A percentile compares a stretch with the other conserved stretches of the same genome.
These are phyloP conservation scores for Pythium aphanidermatum DNA, from an alignment of 352 stramenopile genomes.

Conservation along the genomic window DNA sequence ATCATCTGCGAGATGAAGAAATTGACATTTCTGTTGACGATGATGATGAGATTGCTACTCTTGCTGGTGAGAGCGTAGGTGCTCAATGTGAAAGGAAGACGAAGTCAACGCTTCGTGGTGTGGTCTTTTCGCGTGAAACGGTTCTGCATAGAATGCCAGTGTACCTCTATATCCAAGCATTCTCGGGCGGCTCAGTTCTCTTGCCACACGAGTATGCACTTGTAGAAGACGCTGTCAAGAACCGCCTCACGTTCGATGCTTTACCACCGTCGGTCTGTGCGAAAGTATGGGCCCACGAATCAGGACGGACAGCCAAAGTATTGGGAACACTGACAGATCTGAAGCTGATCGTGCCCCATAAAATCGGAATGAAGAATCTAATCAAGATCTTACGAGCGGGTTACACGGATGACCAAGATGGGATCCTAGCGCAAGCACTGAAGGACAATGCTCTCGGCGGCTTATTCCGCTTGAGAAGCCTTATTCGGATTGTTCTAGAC, in stretches of 20 bases:
- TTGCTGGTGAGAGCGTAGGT: background rate
- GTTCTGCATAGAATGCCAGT: constrained; percentile 76
- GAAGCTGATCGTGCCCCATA: constrained; percentile 61
- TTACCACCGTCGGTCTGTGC: constrained; percentile 36
- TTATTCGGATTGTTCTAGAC: constrained; percentile 45
- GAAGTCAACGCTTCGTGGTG: constrained; percentile 13
- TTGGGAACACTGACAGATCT: constrained; percentile 66
- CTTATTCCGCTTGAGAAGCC: constrained; percentile 52
- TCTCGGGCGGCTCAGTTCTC: constrained; percentile 62
- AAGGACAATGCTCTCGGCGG: constrained; percentile 71
- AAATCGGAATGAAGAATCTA: constrained; percentile 78
- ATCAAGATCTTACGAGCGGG: constrained; percentile 61
- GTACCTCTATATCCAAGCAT: constrained; percentile 73
- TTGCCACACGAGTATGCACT: constrained; percentile 39
- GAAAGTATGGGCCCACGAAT: constrained; percentile 75
- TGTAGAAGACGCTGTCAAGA: constrained; percentile 47
- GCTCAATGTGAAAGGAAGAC: background rate
- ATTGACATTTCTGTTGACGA: constrained; percentile 33
- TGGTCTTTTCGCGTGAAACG: constrained; percentile 72
- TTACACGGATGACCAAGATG: constrained; percentile 63
- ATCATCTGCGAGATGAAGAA: constrained; percentile 34
- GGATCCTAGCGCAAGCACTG: constrained; percentile 52
- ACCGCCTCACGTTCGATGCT: constrained; percentile 34
- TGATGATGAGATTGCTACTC: constrained; percentile 18
- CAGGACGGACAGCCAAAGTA: constrained; percentile 59